Evolutionary conservation across 345 rosid genomes (phyloP).

Genomic region (Trapa incisa): DNA sequence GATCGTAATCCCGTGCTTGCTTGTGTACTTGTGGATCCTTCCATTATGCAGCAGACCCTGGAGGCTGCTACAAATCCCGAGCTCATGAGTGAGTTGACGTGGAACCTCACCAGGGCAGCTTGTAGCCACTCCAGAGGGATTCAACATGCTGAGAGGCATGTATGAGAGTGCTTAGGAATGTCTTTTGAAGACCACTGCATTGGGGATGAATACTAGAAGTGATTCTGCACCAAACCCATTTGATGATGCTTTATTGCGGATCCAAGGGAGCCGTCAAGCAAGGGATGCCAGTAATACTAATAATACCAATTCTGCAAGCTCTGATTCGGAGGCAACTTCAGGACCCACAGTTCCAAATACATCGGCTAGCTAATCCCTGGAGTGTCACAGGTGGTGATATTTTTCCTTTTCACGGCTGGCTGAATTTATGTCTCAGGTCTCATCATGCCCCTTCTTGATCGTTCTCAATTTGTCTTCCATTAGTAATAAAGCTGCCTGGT

Average conservation of each 20-base stretch:
- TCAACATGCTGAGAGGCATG: conserved; percentile 25
- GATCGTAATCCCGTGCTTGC: conserved; percentile 91
- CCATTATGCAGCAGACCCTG: conserved; percentile 64
- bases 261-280: conserved; percentile 34
- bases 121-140: conserved; percentile 79
- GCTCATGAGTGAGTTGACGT: conserved; percentile 93
- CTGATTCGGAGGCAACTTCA: conserved; percentile 31
- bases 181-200: conserved; percentile 62
- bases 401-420: neutral
- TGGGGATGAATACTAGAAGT: conserved; percentile 48
- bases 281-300: conserved; percentile 23
- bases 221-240: conserved; percentile 43
- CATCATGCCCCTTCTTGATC: neutral
- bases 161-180: conserved; percentile 80
- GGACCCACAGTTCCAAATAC: conserved; percentile 57
- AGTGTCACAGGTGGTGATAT: conserved; percentile 32
- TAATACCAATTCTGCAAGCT: conserved; percentile 21
- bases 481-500: neutral
- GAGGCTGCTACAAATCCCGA: conserved; percentile 89
- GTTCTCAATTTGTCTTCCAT: neutral
- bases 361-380: conserved; percentile 92
- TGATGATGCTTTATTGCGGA: conserved; percentile 49
- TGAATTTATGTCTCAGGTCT: conserved; percentile 1
- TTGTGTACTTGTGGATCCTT: conserved; percentile 72
- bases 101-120: conserved; percentile 82